These are phyloP conservation scores for Phytopythium litorale DNA, from an alignment of 352 stramenopile genomes.

Conservation along the genomic window DNA sequence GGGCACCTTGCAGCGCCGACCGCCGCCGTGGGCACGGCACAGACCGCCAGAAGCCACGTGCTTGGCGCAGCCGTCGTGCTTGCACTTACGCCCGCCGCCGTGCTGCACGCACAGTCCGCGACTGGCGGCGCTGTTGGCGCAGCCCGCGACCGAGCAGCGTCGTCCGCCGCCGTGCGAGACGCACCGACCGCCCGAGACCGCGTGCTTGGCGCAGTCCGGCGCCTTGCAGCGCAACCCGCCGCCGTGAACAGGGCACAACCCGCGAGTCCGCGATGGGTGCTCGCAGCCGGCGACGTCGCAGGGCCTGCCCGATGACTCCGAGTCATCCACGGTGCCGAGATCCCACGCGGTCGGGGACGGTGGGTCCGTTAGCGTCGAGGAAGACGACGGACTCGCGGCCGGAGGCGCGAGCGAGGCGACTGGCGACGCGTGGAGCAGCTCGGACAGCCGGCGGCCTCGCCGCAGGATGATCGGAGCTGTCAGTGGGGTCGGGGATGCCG, in stretches of 20 bases:
- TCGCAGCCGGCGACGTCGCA: slow-evolving; percentile 58
- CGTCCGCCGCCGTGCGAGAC: slow-evolving; percentile 58
- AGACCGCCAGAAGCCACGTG: slow-evolving; percentile 73
- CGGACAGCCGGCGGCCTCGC: neutral
- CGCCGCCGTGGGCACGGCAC: slow-evolving; percentile 79
- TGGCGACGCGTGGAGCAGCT: neutral
- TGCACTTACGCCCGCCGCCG: slow-evolving; percentile 72
- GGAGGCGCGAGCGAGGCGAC: neutral
- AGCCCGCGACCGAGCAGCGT: slow-evolving; percentile 33
- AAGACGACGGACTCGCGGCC: neutral
- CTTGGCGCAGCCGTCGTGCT: slow-evolving; percentile 57
- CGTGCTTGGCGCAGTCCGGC: slow-evolving; percentile 53
- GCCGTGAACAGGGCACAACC: slow-evolving; percentile 80
- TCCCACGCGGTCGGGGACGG: neutral
- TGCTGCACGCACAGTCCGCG: slow-evolving; percentile 64
- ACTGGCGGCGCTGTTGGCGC: slow-evolving; percentile 47
- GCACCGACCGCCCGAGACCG: slow-evolving; percentile 61
- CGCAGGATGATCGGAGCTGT: neutral
- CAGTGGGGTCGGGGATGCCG: neutral
- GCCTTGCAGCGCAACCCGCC: slow-evolving; percentile 61
- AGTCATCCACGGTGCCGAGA: neutral
- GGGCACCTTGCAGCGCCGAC: slow-evolving; percentile 74
- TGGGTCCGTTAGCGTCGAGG: neutral
- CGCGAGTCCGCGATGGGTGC: slow-evolving; percentile 74
- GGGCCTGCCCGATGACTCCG: slow-evolving; percentile 10